A percentile compares a stretch with the other conserved stretches of the same genome.
phyloP scores from a whole-genome alignment of 257 asterid species.

The Ballota nigra region DNA sequence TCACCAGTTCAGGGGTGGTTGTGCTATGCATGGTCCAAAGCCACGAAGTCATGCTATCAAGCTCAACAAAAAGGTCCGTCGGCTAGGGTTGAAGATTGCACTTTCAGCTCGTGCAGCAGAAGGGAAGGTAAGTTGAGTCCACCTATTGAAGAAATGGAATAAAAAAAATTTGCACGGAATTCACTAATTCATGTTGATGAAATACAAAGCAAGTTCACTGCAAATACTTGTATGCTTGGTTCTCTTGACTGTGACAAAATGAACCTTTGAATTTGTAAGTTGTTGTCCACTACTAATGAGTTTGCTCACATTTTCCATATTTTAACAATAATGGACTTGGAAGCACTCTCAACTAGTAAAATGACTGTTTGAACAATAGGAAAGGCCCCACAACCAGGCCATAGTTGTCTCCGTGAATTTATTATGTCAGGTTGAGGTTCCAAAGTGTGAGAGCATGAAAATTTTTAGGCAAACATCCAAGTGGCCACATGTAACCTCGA shows the following conservation, averaged over 20 bases:
- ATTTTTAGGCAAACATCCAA: no score
- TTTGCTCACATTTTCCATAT: background rate
- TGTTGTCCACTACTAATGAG: background rate
- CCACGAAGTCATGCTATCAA: conserved; percentile 94
- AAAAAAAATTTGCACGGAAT: background rate
- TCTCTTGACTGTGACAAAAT: background rate
- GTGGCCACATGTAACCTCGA: no score
- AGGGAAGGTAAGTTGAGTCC: conserved; percentile 75
- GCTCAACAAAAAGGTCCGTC: conserved; percentile 87
- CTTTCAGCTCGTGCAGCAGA: conserved; percentile 91
- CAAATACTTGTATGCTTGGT: background rate
- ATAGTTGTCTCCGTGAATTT: background rate
- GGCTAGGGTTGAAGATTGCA: conserved; percentile 86
- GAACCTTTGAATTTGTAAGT: background rate
- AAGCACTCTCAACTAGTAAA: background rate
- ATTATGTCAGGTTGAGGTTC: no score
- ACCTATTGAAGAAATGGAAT: background rate
- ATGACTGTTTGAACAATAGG: background rate
- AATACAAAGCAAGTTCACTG: background rate
- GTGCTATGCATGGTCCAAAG: conserved; percentile 90
- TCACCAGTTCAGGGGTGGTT: conserved; percentile 86
- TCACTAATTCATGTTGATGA: background rate
- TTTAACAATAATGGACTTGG: background rate
- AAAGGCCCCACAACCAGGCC: background rate
- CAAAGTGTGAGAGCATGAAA: no score